Evolutionary conservation across 306 rosid genomes (phyloP).

Genomic region (Mimosa pudica): DNA sequence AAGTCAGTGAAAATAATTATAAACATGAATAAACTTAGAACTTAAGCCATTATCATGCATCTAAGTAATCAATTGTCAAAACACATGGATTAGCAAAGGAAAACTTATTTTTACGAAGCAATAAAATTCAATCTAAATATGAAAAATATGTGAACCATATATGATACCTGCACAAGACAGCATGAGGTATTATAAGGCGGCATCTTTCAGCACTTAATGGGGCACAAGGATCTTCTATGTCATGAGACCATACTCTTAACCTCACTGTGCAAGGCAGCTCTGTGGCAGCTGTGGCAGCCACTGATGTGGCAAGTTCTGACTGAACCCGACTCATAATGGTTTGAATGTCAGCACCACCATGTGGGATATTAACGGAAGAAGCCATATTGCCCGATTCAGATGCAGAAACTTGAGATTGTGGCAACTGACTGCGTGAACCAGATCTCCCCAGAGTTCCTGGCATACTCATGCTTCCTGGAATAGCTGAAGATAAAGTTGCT

Average conservation of each 20-base stretch:
- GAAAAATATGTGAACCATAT: conserved; percentile 22
- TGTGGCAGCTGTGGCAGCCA: conserved; percentile 88
- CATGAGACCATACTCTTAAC: conserved; percentile 92
- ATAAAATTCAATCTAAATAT: conserved; percentile 5
- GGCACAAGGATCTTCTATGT: conserved; percentile 74
- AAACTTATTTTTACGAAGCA: conserved; percentile 10
- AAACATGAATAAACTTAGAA: neutral
- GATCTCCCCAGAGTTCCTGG: conserved; percentile 70
- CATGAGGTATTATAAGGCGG: conserved; percentile 80
- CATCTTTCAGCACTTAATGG: conserved; percentile 73
- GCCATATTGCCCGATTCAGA: conserved; percentile 61
- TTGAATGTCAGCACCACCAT: conserved; percentile 71
- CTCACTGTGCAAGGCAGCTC: conserved; percentile 98
- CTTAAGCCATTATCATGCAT: conserved; percentile 16
- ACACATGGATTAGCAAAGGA: conserved; percentile 23
- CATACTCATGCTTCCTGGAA: conserved; percentile 53
- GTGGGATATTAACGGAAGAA: conserved; percentile 40
- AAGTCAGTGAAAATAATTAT: neutral
- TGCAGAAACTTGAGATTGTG: conserved; percentile 57
- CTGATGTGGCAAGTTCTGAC: conserved; percentile 80
- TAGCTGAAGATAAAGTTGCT: conserved; percentile 51
- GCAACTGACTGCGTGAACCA: conserved; percentile 56
- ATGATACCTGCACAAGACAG: conserved; percentile 91
- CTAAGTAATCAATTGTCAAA: conserved; percentile 20
- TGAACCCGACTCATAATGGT: conserved; percentile 67